Conservation (phyloP, 2,329 filamentous ascomycete species). For the Colletotrichum sp. region DNA sequence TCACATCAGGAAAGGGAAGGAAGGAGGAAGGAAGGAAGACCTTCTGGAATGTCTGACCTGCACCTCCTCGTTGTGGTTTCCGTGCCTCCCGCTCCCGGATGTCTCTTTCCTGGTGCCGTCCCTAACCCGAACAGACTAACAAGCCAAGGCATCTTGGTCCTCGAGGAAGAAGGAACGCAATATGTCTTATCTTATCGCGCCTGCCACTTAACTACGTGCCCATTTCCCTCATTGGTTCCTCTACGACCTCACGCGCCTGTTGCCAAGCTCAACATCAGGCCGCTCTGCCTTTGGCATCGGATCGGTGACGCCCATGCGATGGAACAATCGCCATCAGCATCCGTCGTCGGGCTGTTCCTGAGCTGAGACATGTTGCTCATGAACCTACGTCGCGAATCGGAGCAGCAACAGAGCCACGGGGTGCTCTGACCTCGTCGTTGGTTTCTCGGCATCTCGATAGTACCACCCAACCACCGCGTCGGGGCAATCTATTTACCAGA, state of each 20-base stretch:
- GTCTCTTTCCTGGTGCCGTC: neutral
- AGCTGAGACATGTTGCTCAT: neutral
- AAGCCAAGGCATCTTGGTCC: neutral
- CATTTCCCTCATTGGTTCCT: neutral
- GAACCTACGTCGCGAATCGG: neutral
- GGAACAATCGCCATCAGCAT: neutral
- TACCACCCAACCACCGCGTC: neutral
- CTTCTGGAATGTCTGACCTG: slow-evolving; percentile 8
- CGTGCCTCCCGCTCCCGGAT: neutral
- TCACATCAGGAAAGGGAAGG: neutral
- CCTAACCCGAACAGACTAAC: neutral
- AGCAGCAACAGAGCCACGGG: neutral
- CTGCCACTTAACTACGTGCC: neutral
- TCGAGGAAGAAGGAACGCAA: neutral
- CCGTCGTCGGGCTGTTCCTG: neutral
- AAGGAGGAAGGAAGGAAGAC: neutral
- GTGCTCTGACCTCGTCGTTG: neutral
- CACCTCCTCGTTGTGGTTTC: neutral
- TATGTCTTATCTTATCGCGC: neutral
- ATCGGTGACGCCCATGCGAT: neutral
- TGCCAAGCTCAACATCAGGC: neutral
- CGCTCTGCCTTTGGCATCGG: neutral
- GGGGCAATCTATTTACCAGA: neutral
- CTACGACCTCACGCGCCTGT: neutral
- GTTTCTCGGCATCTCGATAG: neutral